Base-by-base conservation (phyloP, 495 filamentous ascomycete genomes). In the Trichocladium uniseriatum region DNA sequence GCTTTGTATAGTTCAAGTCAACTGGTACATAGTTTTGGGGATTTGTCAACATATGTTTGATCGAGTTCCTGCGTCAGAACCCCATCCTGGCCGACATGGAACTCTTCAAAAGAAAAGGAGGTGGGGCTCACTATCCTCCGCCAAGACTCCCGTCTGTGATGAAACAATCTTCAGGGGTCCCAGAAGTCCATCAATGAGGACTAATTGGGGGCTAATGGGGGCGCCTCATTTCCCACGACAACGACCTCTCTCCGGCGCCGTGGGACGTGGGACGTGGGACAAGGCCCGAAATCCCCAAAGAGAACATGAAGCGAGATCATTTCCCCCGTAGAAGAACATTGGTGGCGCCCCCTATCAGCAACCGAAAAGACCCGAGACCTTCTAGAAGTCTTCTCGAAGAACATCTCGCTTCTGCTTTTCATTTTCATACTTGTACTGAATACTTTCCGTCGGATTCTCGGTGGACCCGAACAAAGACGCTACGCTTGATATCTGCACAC, bases 311-410 rank as follows among this genome's bases (percentile, higher is more conserved):
- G n/a, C n/a, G n/a, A n/a, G n/a, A n/a, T 46, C 44, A 46, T 46
- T 46, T 46, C 44, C 43, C 37, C 7, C 21, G 15, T 21, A 22
- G 8, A 34, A 10, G 43, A 20, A 14, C 27, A 15, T 38, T 18
- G 14, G 46, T 49, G 46, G 38, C 48, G 48, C 40, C 40, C 48
- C 48, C 16, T 38, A 38, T 37, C 29, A 3, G 21, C 38, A 8
- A 18, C n/a, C 31, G 7, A 27, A 21, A 14, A 16, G 16, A 14
- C 43, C 36, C 16, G 24, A n/a, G 2, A 2, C 18, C 31, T 50
- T 50, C 39, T 44, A 22, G 48, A 50, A 50, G 6, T 11, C 22
- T 6, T 36, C 47, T 29, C 22, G 40, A 31, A 32, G 31, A 50
- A 10, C 14, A 34, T 35, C 5, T 14, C 9, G 3, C 35, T 36